phyloP scores from a whole-genome alignment of 768 basidiomycete genomes.

The Termitomyces sp. region DNA sequence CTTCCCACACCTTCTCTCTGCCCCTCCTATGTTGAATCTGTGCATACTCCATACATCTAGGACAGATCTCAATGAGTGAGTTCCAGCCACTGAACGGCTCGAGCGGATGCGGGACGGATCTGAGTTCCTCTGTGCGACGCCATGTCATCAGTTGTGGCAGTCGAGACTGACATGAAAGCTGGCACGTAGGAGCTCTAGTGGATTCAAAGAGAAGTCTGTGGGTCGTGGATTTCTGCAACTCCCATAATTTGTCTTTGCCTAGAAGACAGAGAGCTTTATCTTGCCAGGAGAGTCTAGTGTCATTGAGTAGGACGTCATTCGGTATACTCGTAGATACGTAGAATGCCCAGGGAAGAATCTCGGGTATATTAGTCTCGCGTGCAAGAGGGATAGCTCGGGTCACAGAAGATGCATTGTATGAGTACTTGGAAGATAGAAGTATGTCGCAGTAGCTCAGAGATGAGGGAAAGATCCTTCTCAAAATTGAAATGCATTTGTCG shows the following conservation, averaged over 20 bases:
- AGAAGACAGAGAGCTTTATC: slow-evolving; percentile 37
- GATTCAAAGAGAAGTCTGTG: slow-evolving; percentile 32
- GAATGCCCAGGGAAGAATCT: slow-evolving; percentile 40
- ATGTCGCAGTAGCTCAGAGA: slow-evolving; percentile 32
- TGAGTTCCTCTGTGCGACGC: slow-evolving; percentile 28
- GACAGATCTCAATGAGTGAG: slow-evolving; percentile 24
- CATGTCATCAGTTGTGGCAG: slow-evolving; percentile 20
- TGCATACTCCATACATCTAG: slow-evolving; percentile 23
- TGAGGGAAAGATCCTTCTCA: slow-evolving; percentile 35
- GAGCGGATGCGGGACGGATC: slow-evolving; percentile 31
- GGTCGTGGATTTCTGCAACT: slow-evolving; percentile 29
- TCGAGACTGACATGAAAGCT: slow-evolving; percentile 20
- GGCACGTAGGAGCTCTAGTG: slow-evolving; percentile 23
- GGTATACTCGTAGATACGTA: slow-evolving; percentile 37
- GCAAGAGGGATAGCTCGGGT: slow-evolving; percentile 38
- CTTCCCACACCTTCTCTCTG: slow-evolving; percentile 32
- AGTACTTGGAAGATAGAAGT: slow-evolving; percentile 28
- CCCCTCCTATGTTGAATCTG: slow-evolving; percentile 26
- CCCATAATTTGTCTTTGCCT: slow-evolving; percentile 34
- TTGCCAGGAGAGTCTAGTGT: slow-evolving; percentile 31
- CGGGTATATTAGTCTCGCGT: slow-evolving; percentile 31
- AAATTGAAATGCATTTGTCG: slow-evolving; percentile 32
- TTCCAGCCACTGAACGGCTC: slow-evolving; percentile 31
- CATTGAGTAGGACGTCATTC: slow-evolving; percentile 27
- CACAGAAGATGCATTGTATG: slow-evolving; percentile 30